A percentile compares a stretch with the other conserved stretches of the same genome.
These are phyloP conservation scores for Quercus mongolica DNA, from an alignment of 306 rosid species.

Conservation along the genomic window DNA sequence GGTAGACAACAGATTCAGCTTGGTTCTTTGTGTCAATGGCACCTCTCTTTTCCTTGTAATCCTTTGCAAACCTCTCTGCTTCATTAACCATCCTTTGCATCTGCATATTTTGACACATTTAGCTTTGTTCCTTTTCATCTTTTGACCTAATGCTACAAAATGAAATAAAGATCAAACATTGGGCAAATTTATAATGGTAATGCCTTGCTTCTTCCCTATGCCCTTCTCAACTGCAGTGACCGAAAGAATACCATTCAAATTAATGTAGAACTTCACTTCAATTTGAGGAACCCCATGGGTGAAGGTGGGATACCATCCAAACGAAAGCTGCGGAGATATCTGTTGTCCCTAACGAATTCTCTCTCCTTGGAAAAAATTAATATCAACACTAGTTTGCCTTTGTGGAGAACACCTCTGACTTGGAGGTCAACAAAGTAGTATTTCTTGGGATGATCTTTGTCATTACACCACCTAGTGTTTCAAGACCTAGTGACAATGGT, in stretches of 20 bases:
- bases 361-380: slow-evolving; percentile 90
- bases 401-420: slow-evolving; percentile 89
- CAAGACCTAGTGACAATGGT: slow-evolving; percentile 78
- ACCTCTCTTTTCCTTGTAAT: slow-evolving; percentile 88
- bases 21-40: slow-evolving; percentile 87
- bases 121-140: not conserved
- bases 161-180: not conserved
- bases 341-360: slow-evolving; percentile 89
- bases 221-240: slow-evolving; percentile 88
- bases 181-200: slow-evolving; percentile 86
- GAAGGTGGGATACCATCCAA: slow-evolving; percentile 80
- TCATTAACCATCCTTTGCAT: slow-evolving; percentile 77
- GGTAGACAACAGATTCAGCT: slow-evolving; percentile 85
- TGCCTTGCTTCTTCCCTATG: slow-evolving; percentile 84
- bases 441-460: slow-evolving; percentile 91
- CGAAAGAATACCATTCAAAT: slow-evolving; percentile 84
- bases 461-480: slow-evolving; percentile 93
- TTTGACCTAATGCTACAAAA: no score
- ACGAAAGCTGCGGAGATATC: slow-evolving; percentile 84
- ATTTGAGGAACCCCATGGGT: slow-evolving; percentile 95
- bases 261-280: slow-evolving; percentile 90
- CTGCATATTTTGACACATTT: slow-evolving; percentile 30
- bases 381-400: slow-evolving; percentile 91
- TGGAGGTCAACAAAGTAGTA: slow-evolving; percentile 90
- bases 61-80: slow-evolving; percentile 72